Evolutionary conservation across 108 stramenopile genomes (phyloP).

Genomic region (Pinguiococcus pyrenoidosus): DNA sequence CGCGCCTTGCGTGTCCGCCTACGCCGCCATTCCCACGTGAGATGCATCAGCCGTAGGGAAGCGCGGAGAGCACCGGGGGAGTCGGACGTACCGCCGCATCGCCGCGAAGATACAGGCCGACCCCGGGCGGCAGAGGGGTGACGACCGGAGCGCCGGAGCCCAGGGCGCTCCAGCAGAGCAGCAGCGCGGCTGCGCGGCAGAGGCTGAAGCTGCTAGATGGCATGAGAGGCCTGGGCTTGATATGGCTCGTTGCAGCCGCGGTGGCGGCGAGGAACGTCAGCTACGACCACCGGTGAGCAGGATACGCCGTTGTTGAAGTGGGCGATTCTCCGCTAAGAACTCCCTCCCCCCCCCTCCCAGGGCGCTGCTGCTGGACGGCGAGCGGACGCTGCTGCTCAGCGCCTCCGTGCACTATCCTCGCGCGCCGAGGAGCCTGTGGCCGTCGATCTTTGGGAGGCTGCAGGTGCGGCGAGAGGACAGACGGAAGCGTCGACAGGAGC

Average conservation of each 20-base stretch:
- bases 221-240: too few relatives aligned
- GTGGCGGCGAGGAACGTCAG: not conserved
- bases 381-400: not conserved
- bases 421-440: not conserved
- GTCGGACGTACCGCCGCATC: too few relatives aligned
- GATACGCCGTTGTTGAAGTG: not conserved
- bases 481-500: not conserved
- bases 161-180: too few relatives aligned
- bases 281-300: not conserved
- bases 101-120: too few relatives aligned
- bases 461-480: not conserved
- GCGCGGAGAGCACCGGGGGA: too few relatives aligned
- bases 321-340: not conserved
- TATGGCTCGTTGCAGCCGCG: not conserved
- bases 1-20: slow-evolving; percentile 49
- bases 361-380: not conserved
- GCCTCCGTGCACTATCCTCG: not conserved
- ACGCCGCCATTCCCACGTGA: too few relatives aligned
- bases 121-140: too few relatives aligned
- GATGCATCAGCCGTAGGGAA: too few relatives aligned
- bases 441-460: not conserved
- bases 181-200: too few relatives aligned
- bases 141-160: too few relatives aligned
- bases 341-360: too few relatives aligned
- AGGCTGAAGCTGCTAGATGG: too few relatives aligned